phyloP scores from a whole-genome alignment of 306 rosid genomes.

The Sesbania bispinosa region DNA sequence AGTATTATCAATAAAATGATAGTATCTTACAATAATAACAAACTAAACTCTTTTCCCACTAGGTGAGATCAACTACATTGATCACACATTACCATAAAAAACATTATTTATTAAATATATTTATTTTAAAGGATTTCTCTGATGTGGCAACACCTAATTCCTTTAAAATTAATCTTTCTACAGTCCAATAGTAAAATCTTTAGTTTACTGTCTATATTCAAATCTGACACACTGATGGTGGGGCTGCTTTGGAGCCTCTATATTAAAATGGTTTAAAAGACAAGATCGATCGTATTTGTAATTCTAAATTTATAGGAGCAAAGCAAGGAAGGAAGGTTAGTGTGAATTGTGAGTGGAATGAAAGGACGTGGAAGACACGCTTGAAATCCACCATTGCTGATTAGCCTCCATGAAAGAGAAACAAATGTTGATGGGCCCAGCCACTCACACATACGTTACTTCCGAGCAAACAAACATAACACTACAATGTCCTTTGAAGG shows the following conservation, averaged over 20 bases:
- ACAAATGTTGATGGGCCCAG: conserved; percentile 8
- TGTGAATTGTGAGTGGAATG: conserved; percentile 21
- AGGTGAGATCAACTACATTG: too few relatives aligned
- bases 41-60: too few relatives aligned
- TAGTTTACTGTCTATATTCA: neutral
- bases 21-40: too few relatives aligned
- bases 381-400: conserved; percentile 23
- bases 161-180: too few relatives aligned
- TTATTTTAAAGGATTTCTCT: too few relatives aligned
- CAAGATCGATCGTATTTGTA: neutral
- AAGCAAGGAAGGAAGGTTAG: neutral
- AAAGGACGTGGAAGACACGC: conserved; percentile 40
- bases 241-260: neutral
- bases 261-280: neutral
- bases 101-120: too few relatives aligned
- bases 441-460: conserved; percentile 15
- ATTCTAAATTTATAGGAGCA: neutral
- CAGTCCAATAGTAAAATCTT: too few relatives aligned
- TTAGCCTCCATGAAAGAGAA: neutral
- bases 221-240: neutral
- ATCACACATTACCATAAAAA: too few relatives aligned
- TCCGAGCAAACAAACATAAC: conserved; percentile 2
- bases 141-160: too few relatives aligned
- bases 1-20: too few relatives aligned
- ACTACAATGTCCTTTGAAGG: neutral